phyloP scores from a whole-genome alignment of 169 alveolate species.

The Plasmodium gallinaceum region DNA sequence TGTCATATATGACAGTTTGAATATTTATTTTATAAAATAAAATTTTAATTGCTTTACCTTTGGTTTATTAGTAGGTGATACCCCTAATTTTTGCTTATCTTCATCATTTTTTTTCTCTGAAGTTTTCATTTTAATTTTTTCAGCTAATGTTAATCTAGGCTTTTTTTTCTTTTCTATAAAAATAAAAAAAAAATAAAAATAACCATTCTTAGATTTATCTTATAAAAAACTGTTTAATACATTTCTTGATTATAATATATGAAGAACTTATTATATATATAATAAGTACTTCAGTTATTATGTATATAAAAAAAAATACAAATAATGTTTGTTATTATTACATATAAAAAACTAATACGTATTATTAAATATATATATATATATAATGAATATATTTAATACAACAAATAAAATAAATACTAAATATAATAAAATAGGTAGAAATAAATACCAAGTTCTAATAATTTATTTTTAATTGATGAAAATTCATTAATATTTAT shows the following conservation, averaged over 20 bases:
- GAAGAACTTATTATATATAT: too few relatives aligned
- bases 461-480: constrained; percentile 47
- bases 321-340: too few relatives aligned
- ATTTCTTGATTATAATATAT: neutral
- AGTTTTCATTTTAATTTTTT: constrained; percentile 46
- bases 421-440: too few relatives aligned
- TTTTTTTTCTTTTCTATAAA: constrained; percentile 63
- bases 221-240: neutral
- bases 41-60: constrained; percentile 22
- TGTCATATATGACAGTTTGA: neutral
- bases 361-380: too few relatives aligned
- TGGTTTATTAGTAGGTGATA: constrained; percentile 16
- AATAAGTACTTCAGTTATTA: neutral
- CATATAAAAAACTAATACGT: too few relatives aligned
- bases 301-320: neutral
- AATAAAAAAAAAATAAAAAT: neutral
- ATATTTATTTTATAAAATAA: neutral
- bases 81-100: constrained; percentile 21
- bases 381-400: too few relatives aligned
- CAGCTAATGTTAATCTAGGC: constrained; percentile 63
- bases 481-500: constrained; percentile 66
- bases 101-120: constrained; percentile 10
- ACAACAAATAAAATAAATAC: too few relatives aligned
- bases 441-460: constrained; percentile 63
- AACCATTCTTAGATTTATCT: neutral